Evolutionary conservation across 805 yeast species (phyloP).

Genomic region (Candida anglica): DNA sequence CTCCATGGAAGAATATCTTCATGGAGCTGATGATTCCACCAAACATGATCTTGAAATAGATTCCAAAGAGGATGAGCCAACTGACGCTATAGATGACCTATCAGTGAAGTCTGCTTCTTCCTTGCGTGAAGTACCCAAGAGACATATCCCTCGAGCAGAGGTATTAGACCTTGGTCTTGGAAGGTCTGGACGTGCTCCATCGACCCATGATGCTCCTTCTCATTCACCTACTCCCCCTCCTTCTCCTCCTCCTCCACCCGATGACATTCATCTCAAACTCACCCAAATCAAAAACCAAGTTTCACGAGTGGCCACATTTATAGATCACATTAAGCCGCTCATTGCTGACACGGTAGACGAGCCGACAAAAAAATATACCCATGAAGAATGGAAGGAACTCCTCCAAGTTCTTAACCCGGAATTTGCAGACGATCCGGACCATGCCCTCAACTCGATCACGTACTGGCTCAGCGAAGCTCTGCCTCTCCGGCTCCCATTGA

Average conservation of each 20-base stretch:
- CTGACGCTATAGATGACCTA: background rate
- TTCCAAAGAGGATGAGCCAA: constrained; percentile 2
- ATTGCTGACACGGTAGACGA: constrained; percentile 32
- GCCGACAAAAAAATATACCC: constrained; percentile 41
- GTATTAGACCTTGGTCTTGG: too few species aligned
- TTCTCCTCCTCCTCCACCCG: too few species aligned
- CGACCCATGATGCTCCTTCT: too few species aligned
- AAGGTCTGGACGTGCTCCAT: too few species aligned
- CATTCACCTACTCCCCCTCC: too few species aligned
- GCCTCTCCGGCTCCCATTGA: constrained; percentile 67
- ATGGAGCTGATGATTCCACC: too few species aligned
- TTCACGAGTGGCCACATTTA: too few species aligned
- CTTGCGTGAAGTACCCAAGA: background rate
- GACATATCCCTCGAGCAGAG: too few species aligned
- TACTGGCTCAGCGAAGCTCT: constrained; percentile 67
- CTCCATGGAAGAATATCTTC: constrained; percentile 1
- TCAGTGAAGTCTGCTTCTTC: background rate
- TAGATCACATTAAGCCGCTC: constrained; percentile 27
- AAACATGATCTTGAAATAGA: constrained; percentile 1
- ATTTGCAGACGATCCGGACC: background rate
- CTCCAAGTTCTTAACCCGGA: constrained; percentile 18
- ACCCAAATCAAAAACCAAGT: too few species aligned
- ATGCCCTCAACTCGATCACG: constrained; percentile 5
- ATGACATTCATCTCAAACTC: too few species aligned
- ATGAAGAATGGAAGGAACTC: constrained; percentile 49